Evolutionary conservation across 2,329 filamentous ascomycete genomes (phyloP), one percentile per base, ranked within the genome.

Genomic region (Arthrinium phaeospermum): DNA sequence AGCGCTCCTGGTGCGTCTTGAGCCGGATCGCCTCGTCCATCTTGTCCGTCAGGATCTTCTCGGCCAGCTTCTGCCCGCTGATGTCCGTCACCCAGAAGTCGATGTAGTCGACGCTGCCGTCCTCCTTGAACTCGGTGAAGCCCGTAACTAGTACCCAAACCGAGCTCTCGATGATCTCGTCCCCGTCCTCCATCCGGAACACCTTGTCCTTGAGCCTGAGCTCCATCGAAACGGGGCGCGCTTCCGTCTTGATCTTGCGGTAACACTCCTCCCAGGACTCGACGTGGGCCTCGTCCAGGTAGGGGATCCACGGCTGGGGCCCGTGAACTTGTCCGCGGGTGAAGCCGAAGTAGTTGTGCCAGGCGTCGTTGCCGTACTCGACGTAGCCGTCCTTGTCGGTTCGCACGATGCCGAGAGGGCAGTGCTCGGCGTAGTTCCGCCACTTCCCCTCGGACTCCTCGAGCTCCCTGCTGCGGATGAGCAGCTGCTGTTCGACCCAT

Each of bases 1-100:
- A 79, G 4, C 74, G 75, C 61, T 79, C 77, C 41, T 79, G 78
- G 41, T 79, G 77, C 0, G 71, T 77, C 68, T 76, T 79, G 0
- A 76, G 73, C 13, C 75, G 72, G 12, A 78, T 75, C 13, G 77
- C 78, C 69, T 79, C 78, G 53, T 79, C 75, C 75, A 79, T 77
- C 72, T 78, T 78, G 46, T 78, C 75, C 1, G 76, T 73, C 16
- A 79, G 53, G 14, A 78, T 74, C 61, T 77, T 76, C 16, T 74
- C 75, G 10, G 77, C 75, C 75, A 79, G 76, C 67, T 78, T 78
- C 70, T 79, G 77, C 4, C 75, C 75, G 67, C 77, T 78, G 34
- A 79, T 79, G 47, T 79, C 75, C 3, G 76, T 77, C 5, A 79
- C 76, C 77, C 77, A 79, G 46, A 79, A 79, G 69, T 79, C 76